These are phyloP conservation scores for Alternaria angustiovoidea DNA, from an alignment of 2,329 filamentous ascomycete genomes.

Conservation along the genomic window DNA sequence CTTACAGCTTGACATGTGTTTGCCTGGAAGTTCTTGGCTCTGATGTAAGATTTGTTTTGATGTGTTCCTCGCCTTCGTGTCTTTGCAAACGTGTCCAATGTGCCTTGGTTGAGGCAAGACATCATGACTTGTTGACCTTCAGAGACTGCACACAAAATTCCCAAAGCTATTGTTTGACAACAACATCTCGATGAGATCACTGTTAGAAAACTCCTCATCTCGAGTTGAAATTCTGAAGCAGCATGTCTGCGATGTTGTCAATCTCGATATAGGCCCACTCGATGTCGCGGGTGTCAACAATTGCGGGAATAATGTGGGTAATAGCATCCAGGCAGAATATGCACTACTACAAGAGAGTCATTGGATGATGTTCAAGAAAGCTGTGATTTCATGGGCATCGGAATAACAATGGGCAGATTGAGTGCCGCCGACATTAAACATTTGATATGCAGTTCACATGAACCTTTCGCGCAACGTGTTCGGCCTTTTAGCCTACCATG, in stretches of 20 bases:
- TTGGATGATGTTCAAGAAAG: not conserved
- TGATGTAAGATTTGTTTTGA: not conserved
- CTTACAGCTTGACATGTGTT: not conserved
- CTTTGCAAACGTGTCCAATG: not conserved
- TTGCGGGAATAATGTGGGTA: too few relatives aligned
- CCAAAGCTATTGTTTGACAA: too few relatives aligned
- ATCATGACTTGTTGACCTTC: not conserved
- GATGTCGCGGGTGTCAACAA: too few relatives aligned
- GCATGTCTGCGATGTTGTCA: too few relatives aligned
- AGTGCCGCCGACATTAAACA: not conserved
- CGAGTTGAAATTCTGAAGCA: too few relatives aligned
- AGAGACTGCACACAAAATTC: too few relatives aligned
- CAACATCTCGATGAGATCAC: not conserved
- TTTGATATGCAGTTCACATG: not conserved
- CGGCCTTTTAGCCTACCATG: too few relatives aligned
- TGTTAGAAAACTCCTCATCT: not conserved
- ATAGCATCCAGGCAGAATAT: too few relatives aligned
- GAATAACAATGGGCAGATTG: not conserved
- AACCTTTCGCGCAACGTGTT: not conserved
- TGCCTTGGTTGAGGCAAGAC: not conserved
- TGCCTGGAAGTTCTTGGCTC: too few relatives aligned
- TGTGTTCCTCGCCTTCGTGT: not conserved
- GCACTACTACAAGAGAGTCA: accelerated
- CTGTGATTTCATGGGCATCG: not conserved
- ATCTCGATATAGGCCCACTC: too few relatives aligned